Percentiles rank a stretch among this genome's conserved stretches.
Conservation (phyloP, 768 basidiomycete species). For the Lactarius sanguifluus region DNA sequence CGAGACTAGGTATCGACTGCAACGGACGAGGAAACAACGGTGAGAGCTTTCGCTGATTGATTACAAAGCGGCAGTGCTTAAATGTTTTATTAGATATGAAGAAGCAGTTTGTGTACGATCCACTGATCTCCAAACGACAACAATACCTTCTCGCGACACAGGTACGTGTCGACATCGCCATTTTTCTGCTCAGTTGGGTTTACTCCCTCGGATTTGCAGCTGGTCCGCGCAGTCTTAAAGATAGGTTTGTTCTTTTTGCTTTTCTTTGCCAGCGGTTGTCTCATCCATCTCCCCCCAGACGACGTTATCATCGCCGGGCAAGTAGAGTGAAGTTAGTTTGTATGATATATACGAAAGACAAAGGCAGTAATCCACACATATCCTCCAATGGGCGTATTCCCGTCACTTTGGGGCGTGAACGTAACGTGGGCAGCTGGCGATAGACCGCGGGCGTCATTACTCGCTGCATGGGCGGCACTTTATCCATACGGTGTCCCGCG, state of each 20-base stretch:
- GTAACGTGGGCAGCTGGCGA: not conserved
- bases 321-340: constrained; percentile 48
- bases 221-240: constrained; percentile 85
- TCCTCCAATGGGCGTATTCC: constrained; percentile 7
- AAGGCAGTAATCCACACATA: constrained; percentile 20
- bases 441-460: not conserved
- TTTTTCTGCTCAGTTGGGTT: constrained; percentile 7
- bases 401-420: not conserved
- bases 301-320: constrained; percentile 77
- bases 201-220: constrained; percentile 39
- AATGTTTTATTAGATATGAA: constrained; percentile 81
- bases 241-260: constrained; percentile 55
- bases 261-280: constrained; percentile 8
- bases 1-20: constrained; percentile 92
- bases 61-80: not conserved
- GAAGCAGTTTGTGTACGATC: constrained; percentile 95
- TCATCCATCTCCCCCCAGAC: constrained; percentile 43
- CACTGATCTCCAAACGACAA: constrained; percentile 94
- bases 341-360: constrained; percentile 20
- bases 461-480: too few relatives aligned
- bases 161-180: constrained; percentile 43
- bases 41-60: constrained; percentile 37
- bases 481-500: too few relatives aligned
- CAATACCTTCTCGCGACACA: constrained; percentile 98
- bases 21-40: constrained; percentile 83